These are phyloP conservation scores for Sugiyamaella japonica DNA, from an alignment of 1,139 yeast genomes.

Conservation along the genomic window DNA sequence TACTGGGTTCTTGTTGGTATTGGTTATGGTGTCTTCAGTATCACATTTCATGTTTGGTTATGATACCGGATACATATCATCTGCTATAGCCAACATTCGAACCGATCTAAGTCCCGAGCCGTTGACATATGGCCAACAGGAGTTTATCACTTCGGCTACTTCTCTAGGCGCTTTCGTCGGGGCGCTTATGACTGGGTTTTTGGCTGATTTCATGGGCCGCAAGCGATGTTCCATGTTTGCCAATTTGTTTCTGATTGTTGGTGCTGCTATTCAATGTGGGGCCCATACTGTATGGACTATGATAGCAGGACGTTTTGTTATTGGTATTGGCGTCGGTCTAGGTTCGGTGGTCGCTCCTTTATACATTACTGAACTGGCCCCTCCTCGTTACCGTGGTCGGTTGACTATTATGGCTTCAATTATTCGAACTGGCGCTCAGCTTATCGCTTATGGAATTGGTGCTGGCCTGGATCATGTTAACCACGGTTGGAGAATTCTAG, in stretches of 20 bases:
- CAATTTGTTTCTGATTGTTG: conserved; percentile 72
- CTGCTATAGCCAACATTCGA: conserved; percentile 82
- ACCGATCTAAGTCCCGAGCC: conserved; percentile 52
- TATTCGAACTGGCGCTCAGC: conserved; percentile 87
- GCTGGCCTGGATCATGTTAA: conserved; percentile 75
- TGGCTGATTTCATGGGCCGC: conserved; percentile 82
- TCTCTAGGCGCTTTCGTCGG: conserved; percentile 88
- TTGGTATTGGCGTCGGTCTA: conserved; percentile 96
- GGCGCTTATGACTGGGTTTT: conserved; percentile 70
- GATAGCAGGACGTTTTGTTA: conserved; percentile 85
- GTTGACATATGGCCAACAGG: conserved; percentile 75
- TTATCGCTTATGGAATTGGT: conserved; percentile 88
- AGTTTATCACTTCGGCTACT: conserved; percentile 91
- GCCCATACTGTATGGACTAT: conserved; percentile 84
- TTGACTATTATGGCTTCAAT: conserved; percentile 56
- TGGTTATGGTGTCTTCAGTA: conserved; percentile 82
- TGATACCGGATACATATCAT: conserved; percentile 93
- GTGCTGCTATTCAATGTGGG: conserved; percentile 80
- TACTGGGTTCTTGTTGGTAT: conserved; percentile 46
- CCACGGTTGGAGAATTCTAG: conserved; percentile 92
- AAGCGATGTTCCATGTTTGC: conserved; percentile 78
- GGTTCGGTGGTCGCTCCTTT: conserved; percentile 91
- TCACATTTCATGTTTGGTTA: conserved; percentile 97
- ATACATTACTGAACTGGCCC: conserved; percentile 89
- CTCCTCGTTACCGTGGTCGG: conserved; percentile 88